A percentile compares a stretch with the other conserved stretches of the same genome.
phyloP scores from a whole-genome alignment of 441 rosid genomes.

The Bruguiera hainesii region DNA sequence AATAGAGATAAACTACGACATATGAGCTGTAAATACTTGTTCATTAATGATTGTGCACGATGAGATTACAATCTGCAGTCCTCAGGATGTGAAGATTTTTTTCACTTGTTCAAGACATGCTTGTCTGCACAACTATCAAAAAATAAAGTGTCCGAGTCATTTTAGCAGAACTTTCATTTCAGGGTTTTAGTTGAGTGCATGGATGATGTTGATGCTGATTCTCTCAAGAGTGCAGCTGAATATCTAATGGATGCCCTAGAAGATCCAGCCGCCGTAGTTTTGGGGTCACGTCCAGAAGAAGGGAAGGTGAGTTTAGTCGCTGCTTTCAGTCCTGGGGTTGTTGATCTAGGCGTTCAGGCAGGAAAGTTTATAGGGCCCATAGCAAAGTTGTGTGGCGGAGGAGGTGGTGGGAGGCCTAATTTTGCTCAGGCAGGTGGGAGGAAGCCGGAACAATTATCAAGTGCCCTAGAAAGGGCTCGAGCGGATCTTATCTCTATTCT shows the following conservation, averaged over 20 bases:
- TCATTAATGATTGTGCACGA: too few species aligned
- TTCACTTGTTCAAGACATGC: background rate
- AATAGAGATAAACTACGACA: background rate
- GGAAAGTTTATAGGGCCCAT: slow-evolving; percentile 82
- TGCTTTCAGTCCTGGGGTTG: slow-evolving; percentile 71
- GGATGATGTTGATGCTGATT: slow-evolving; percentile 78
- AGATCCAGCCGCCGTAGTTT: slow-evolving; percentile 73
- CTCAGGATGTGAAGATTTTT: background rate
- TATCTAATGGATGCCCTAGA: slow-evolving; percentile 51
- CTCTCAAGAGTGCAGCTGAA: slow-evolving; percentile 83
- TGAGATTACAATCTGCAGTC: background rate
- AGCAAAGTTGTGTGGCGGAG: slow-evolving; percentile 86
- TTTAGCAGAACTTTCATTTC: slow-evolving; percentile 12
- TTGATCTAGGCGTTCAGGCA: slow-evolving; percentile 71
- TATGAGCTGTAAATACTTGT: background rate
- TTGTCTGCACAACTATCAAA: too few species aligned
- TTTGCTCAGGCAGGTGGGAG: slow-evolving; percentile 95
- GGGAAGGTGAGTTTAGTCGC: slow-evolving; percentile 92
- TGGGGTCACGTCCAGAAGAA: slow-evolving; percentile 77
- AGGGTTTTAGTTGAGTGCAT: slow-evolving; percentile 87
- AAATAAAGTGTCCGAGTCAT: background rate
- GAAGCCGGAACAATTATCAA: slow-evolving; percentile 64
- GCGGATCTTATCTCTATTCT: slow-evolving; percentile 52
- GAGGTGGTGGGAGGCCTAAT: slow-evolving; percentile 90
- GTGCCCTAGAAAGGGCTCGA: slow-evolving; percentile 70